phyloP scores from a whole-genome alignment of 257 asterid species.

The Lycium ferocissimum region DNA sequence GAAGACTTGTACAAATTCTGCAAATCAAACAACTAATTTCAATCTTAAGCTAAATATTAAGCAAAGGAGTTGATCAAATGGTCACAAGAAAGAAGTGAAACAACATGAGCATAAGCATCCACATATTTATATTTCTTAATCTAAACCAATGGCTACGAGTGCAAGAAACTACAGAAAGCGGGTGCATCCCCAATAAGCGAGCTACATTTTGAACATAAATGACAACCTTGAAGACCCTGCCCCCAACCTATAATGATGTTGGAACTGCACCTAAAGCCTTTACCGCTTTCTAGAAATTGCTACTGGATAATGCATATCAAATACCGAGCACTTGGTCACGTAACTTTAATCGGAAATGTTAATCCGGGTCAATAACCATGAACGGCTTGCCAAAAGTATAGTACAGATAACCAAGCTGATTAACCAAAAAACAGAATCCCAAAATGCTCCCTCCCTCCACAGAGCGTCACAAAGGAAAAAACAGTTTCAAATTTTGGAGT shows the following conservation, averaged over 20 bases:
- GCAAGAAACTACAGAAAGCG: background rate
- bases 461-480: too few relatives aligned
- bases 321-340: background rate
- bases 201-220: background rate
- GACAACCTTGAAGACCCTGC: background rate
- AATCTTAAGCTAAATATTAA: background rate
- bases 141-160: background rate
- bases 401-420: background rate
- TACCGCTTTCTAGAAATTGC: background rate
- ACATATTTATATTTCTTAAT: background rate
- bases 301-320: background rate
- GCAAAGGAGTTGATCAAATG: background rate
- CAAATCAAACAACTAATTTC: constrained; percentile 32
- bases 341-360: background rate
- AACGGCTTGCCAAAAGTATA: background rate
- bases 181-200: background rate
- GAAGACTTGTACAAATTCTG: constrained; percentile 91
- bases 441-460: too few relatives aligned
- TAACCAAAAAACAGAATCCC: constrained; percentile 10
- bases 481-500: too few relatives aligned
- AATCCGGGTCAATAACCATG: background rate
- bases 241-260: constrained; percentile 2
- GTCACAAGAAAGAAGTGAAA: background rate
- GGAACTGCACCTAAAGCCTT: constrained; percentile 1
- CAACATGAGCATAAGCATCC: background rate